phyloP scores from a whole-genome alignment of 2,329 filamentous ascomycete genomes.

The Sporothrix euskadiensis region DNA sequence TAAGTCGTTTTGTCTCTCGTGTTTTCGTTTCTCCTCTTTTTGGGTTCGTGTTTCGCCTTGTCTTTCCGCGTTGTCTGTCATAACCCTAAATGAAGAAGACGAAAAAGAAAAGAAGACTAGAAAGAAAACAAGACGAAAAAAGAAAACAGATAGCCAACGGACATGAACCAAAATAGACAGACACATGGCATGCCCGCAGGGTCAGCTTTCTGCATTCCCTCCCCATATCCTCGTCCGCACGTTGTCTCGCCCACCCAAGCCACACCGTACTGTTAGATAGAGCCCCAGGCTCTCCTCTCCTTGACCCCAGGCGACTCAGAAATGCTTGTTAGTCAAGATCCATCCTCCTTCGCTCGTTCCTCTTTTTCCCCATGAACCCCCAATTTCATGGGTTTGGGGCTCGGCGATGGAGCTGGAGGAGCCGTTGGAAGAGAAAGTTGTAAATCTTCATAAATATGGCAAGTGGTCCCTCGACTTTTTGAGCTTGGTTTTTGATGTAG shows the following conservation, averaged over 20 bases:
- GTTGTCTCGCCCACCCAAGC: not conserved
- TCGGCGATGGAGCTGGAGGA: not conserved
- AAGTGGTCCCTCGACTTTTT: not conserved
- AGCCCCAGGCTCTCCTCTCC: not conserved
- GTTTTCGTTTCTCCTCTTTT: not conserved
- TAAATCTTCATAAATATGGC: not conserved
- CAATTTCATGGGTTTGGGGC: not conserved
- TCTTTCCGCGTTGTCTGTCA: not conserved
- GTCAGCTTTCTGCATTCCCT: not conserved
- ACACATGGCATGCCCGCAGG: not conserved
- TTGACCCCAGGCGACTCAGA: not conserved
- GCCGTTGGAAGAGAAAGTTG: not conserved
- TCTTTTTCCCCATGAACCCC: too few species aligned
- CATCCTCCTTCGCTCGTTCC: too few species aligned
- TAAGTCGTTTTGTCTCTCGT: not conserved
- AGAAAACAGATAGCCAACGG: not conserved
- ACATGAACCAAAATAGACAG: not conserved
- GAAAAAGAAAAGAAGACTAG: not conserved
- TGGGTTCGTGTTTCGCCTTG: not conserved
- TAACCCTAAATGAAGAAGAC: not conserved
- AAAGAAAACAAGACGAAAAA: not conserved
- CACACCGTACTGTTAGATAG: not conserved
- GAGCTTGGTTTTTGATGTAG: not conserved
- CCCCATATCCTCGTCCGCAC: not conserved
- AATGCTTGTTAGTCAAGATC: too few species aligned